phyloP scores from a whole-genome alignment of 1,284 basidiomycete genomes.

The Sporisorium sorghi region DNA sequence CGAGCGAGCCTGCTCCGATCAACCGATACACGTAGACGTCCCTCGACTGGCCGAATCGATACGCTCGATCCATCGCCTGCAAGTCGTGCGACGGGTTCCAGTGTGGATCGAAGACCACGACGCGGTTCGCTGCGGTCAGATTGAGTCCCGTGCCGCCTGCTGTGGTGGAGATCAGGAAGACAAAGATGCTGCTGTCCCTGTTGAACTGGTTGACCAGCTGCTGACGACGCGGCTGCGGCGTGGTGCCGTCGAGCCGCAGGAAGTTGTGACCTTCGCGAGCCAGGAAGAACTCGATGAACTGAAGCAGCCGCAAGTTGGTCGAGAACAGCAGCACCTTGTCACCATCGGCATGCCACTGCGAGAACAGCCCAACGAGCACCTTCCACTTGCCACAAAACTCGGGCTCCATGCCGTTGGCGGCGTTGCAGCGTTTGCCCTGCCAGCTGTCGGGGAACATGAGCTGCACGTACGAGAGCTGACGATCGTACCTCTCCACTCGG shows the following conservation, averaged over 20 bases:
- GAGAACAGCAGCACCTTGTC: slow-evolving; percentile 77
- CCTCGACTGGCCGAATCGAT: slow-evolving; percentile 70
- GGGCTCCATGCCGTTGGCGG: slow-evolving; percentile 63
- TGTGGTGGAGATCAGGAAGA: slow-evolving; percentile 88
- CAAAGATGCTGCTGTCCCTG: slow-evolving; percentile 77
- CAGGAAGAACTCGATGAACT: slow-evolving; percentile 81
- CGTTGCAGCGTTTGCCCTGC: slow-evolving; percentile 46
- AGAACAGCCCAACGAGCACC: slow-evolving; percentile 77
- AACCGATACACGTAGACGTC: slow-evolving; percentile 58
- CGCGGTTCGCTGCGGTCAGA: slow-evolving; percentile 87
- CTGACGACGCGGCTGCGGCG: slow-evolving; percentile 68
- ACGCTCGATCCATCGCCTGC: slow-evolving; percentile 86
- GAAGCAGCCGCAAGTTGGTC: slow-evolving; percentile 82
- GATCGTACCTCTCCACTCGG: slow-evolving; percentile 53
- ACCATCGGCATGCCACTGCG: slow-evolving; percentile 70
- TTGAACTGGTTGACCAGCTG: slow-evolving; percentile 83
- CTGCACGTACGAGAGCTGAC: slow-evolving; percentile 58
- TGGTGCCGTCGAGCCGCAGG: slow-evolving; percentile 79
- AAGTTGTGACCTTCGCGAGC: slow-evolving; percentile 76
- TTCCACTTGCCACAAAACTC: slow-evolving; percentile 86
- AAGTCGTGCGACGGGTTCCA: slow-evolving; percentile 85
- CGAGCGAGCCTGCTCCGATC: slow-evolving; percentile 56
- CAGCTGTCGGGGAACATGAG: slow-evolving; percentile 65
- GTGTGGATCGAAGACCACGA: slow-evolving; percentile 86
- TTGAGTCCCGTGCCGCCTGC: slow-evolving; percentile 82